A percentile compares a stretch with the other conserved stretches of the same genome.
Conservation (phyloP, 169 alveolate species). For the Perkinsus marinus region DNA sequence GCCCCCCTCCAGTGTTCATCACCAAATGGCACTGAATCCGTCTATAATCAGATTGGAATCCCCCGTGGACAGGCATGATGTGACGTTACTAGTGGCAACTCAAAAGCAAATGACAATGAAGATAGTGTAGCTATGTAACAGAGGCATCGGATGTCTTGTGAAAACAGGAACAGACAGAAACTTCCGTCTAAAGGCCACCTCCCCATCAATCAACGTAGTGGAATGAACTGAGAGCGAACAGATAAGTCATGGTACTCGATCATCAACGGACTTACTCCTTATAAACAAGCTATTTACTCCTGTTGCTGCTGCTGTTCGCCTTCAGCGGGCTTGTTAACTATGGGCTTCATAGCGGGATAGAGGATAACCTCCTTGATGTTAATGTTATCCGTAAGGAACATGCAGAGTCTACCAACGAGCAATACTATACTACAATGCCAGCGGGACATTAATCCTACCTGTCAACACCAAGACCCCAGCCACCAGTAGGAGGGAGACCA, state of each 20-base stretch:
- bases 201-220: neutral
- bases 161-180: neutral
- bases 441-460: neutral
- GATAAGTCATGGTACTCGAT: neutral
- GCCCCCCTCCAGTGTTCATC: neutral
- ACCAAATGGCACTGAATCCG: neutral
- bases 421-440: neutral
- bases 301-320: neutral
- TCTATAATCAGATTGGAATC: neutral
- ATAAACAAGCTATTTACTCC: neutral
- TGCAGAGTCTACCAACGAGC: constrained; percentile 61
- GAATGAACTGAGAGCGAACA: neutral
- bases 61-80: too few relatives aligned
- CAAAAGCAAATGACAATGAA: neutral
- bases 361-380: constrained; percentile 90
- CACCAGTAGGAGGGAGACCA: constrained; percentile 98
- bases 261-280: neutral
- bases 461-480: constrained; percentile 97
- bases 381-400: constrained; percentile 83
- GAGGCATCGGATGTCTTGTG: neutral
- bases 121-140: neutral
- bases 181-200: neutral
- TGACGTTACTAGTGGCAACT: neutral
- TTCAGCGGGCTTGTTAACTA: constrained; percentile 6
- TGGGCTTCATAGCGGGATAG: constrained; percentile 95